Base-by-base conservation (phyloP, 371 early-diverging fungal genomes). In the Fennellomyces sp. region DNA sequence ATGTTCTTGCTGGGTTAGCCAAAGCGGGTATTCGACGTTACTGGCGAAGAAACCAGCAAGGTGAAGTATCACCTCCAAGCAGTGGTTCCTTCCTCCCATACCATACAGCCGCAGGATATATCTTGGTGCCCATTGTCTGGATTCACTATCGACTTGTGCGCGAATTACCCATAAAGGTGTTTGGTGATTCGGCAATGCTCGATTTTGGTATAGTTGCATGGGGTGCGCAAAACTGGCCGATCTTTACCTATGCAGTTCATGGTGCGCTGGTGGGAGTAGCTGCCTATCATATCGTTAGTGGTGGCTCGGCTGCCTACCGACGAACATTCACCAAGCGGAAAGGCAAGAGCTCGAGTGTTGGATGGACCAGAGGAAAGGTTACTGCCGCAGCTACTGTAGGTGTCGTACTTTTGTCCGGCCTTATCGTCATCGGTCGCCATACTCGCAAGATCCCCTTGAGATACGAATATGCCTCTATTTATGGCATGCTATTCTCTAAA, bases 141-240 rank as follows among this genome's bases (percentile, higher is more conserved):
- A 52, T 73, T 21, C 81, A 80, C 23, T 75, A 69, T 54, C 62
- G 59, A 26, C 58, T 77, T 6, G 65, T 64, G 0, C 75, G 81
- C 26, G 29, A 17, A 12, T 48, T 77, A 5, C 81, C 81, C 15
- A 59, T 61, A 5, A 38, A 59, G 5, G 60, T 65, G 28, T 75
- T 77, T 70, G 81, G 81, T 12, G 81, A 80, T 49, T 75, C 76
- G 0, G 58, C 78, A 2, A 75, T 80, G 50, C 64, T 80, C 8
- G 81, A 80, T 48, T 75, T 77, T 58, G 68, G 72, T 8, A 64
- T 73, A 39, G 54, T 80, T 30, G 73, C 74, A 1, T 77, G 77
- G 73, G 73, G 77, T 21, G 50, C 77, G 8, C 78, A 80, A 50
- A 80, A 73, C 13, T 57, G 64, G 52, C 73, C 81, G 6, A 12